Percentiles rank a stretch among this genome's conserved stretches.
Conservation (phyloP, 805 yeast genomes). For the Ogataea kodamae region DNA sequence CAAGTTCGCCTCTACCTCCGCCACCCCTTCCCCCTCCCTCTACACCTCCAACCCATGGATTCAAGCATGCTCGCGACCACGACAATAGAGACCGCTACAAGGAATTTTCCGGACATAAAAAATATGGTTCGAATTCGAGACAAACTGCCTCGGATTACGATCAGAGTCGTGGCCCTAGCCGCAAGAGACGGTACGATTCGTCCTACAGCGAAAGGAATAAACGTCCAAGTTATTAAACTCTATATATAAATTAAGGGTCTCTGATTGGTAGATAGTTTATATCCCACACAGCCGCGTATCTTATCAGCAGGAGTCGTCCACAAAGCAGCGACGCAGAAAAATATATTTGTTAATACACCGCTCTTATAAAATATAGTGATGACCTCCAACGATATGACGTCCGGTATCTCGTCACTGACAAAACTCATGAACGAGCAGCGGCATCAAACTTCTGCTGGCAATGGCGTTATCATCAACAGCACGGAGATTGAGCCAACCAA, state of each 20-base stretch:
- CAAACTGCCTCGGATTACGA: slow-evolving; percentile 6
- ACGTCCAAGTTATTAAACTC: slow-evolving; percentile 14
- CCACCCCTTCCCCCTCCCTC: slow-evolving; percentile 20
- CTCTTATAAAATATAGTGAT: too few relatives aligned
- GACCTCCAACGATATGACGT: slow-evolving; percentile 19
- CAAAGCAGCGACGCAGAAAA: slow-evolving; percentile 2
- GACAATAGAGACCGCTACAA: slow-evolving; percentile 3
- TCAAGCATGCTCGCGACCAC: slow-evolving; percentile 10
- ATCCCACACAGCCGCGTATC: slow-evolving; percentile 14
- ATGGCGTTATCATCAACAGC: slow-evolving; percentile 19
- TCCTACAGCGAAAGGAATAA: slow-evolving; percentile 12
- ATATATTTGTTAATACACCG: too few relatives aligned
- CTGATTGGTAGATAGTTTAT: slow-evolving; percentile 8
- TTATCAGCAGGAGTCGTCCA: slow-evolving; percentile 14
- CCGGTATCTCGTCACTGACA: slow-evolving; percentile 33
- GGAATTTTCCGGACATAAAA: slow-evolving; percentile 10
- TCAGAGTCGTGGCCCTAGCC: slow-evolving; percentile 5
- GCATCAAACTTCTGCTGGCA: slow-evolving; percentile 15
- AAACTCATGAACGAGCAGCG: slow-evolving; percentile 33
- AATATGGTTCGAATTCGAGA: slow-evolving; percentile 5
- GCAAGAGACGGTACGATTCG: slow-evolving; percentile 15
- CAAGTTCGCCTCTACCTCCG: slow-evolving; percentile 7
- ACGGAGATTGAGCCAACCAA: slow-evolving; percentile 14
- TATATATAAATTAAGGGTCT: slow-evolving; percentile 1
- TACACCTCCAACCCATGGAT: slow-evolving; percentile 5